Evolutionary conservation across 2,329 filamentous ascomycete genomes (phyloP).

Genomic region (Phialocephala sp.): DNA sequence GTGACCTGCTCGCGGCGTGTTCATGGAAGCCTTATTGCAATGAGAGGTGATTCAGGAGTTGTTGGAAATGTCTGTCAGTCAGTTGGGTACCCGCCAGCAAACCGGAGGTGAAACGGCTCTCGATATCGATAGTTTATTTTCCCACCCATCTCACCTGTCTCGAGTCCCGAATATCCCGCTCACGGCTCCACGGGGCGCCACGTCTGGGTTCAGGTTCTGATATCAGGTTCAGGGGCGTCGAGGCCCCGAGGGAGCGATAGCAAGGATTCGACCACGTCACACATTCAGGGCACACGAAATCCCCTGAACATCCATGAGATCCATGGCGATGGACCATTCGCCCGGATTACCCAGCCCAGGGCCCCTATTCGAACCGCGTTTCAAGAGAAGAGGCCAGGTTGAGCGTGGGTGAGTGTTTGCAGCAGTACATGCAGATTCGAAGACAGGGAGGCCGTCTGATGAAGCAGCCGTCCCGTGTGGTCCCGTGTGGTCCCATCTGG

Average conservation of each 20-base stretch:
- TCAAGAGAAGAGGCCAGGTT: background rate
- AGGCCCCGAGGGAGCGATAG: background rate
- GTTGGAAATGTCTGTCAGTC: background rate
- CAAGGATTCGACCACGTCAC: conserved; percentile 4
- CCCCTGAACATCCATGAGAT: background rate
- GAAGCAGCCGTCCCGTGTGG: too few relatives aligned
- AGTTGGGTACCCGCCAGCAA: conserved; percentile 7
- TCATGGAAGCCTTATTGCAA: background rate
- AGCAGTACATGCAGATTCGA: too few relatives aligned
- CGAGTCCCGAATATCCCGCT: background rate
- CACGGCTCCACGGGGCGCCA: background rate
- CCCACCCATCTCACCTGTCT: background rate
- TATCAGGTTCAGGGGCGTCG: background rate
- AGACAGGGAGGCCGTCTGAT: too few relatives aligned
- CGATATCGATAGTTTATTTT: background rate
- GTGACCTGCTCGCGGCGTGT: conserved; percentile 7
- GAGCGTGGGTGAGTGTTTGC: too few relatives aligned
- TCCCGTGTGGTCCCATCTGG: too few relatives aligned
- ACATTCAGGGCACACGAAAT: background rate
- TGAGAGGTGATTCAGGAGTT: conserved; percentile 10
- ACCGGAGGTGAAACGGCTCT: background rate
- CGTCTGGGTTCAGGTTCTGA: background rate
- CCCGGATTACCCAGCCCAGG: background rate
- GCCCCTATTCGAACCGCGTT: conserved; percentile 5
- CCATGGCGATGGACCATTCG: background rate